phyloP scores from a whole-genome alignment of 345 rosid genomes.

The Aquilaria yunnanensis region DNA sequence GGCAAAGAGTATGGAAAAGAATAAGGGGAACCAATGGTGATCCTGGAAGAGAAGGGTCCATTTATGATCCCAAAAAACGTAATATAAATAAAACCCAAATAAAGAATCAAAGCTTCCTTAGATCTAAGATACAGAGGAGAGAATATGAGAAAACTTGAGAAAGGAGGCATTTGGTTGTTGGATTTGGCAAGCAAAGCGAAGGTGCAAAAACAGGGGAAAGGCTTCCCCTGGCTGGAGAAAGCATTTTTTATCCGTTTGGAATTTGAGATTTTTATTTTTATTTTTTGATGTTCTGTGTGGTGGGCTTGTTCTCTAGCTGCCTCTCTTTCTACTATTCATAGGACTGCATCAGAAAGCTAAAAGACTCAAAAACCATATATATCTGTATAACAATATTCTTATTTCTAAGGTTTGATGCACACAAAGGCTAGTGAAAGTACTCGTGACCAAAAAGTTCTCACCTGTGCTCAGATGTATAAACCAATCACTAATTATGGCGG shows the following conservation, averaged over 20 bases:
- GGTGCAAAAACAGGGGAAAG: constrained; percentile 48
- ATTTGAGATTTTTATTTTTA: constrained; percentile 14
- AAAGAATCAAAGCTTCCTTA: constrained; percentile 90
- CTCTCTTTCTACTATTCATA: constrained; percentile 5
- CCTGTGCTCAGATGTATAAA: no score
- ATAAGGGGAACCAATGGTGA: constrained; percentile 36
- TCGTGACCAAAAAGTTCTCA: background rate
- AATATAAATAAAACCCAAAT: constrained; percentile 36
- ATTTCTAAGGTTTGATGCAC: constrained; percentile 1
- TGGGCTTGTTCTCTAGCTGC: background rate
- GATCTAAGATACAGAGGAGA: constrained; percentile 41
- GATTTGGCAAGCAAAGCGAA: constrained; percentile 75
- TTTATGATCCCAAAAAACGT: constrained; percentile 27
- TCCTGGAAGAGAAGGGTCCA: constrained; percentile 45
- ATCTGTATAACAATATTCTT: no score
- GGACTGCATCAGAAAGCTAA: constrained; percentile 11
- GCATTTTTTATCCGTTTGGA: constrained; percentile 11
- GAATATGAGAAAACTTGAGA: constrained; percentile 99
- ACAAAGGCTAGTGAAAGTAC: background rate
- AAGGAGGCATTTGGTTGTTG: constrained; percentile 72
- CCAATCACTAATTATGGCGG: no score
- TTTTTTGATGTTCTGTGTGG: background rate
- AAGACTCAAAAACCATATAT: background rate
- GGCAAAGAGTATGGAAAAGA: constrained; percentile 22
- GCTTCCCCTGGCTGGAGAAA: constrained; percentile 10